Conservation (phyloP, 1,139 yeast species). For the Arxiozyma slooffiae region DNA sequence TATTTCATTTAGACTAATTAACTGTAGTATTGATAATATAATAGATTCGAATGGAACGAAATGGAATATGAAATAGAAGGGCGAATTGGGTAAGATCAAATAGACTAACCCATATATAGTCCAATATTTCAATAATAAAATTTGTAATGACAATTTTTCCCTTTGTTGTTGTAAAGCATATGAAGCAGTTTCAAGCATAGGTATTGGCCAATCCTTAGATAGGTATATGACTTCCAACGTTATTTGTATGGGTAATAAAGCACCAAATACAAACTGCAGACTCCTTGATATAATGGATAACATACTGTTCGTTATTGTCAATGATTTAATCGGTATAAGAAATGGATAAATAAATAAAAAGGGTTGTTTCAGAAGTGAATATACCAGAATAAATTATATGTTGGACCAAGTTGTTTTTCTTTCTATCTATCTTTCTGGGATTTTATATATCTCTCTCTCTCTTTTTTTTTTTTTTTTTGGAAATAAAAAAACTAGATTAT, state of each 20-base stretch:
- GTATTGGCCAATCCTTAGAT: slow-evolving; percentile 9
- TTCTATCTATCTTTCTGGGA: too few relatives aligned
- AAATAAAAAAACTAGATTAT: too few relatives aligned
- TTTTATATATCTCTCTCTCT: too few relatives aligned
- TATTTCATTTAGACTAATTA: slow-evolving; percentile 6
- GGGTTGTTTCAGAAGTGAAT: too few relatives aligned
- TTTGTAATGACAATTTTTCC: slow-evolving; percentile 4
- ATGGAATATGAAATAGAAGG: slow-evolving; percentile 5
- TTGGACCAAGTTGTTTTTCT: too few relatives aligned
- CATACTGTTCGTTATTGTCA: not conserved
- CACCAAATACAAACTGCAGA: slow-evolving; percentile 6
- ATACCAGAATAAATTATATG: too few relatives aligned
- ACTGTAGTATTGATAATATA: not conserved
- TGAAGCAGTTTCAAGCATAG: slow-evolving; percentile 6
- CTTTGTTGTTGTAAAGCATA: slow-evolving; percentile 7
- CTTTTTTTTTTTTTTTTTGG: too few relatives aligned
- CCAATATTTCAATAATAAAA: slow-evolving; percentile 12
- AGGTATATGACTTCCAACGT: slow-evolving; percentile 13
- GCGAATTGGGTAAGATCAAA: slow-evolving; percentile 8
- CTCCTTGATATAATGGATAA: not conserved
- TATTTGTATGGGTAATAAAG: slow-evolving; percentile 14
- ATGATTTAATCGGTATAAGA: not conserved
- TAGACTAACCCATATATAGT: slow-evolving; percentile 6
- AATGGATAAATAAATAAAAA: too few relatives aligned
- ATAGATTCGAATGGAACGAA: slow-evolving; percentile 7